Conservation (phyloP, 2,329 filamentous ascomycete genomes). For the Cladophialophora chaetospira region DNA sequence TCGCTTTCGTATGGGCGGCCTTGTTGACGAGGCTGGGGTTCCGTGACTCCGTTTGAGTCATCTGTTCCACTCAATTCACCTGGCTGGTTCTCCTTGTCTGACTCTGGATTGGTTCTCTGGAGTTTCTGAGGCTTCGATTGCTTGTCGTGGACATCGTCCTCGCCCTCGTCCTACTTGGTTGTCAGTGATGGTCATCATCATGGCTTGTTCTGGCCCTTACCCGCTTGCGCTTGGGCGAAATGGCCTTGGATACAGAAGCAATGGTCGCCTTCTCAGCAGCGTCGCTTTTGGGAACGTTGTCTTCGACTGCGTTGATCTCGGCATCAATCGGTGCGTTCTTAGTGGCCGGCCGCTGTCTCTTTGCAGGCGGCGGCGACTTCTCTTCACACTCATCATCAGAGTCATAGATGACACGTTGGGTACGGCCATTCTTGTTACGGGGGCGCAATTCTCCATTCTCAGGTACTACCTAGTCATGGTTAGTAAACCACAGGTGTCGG, state of each 20-base stretch:
- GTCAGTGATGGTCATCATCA: slow-evolving; percentile 1
- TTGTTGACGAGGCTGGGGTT: too few species aligned
- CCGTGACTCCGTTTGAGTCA: too few species aligned
- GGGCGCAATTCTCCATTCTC: not conserved
- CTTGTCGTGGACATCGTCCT: not conserved
- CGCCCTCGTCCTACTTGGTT: not conserved
- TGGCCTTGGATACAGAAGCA: not conserved
- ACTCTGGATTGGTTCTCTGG: not conserved
- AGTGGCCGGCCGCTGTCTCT: not conserved
- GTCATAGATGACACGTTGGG: not conserved
- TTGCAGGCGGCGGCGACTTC: not conserved
- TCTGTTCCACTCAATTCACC: not conserved
- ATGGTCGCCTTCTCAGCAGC: not conserved
- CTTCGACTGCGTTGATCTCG: not conserved
- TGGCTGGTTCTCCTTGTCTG: not conserved
- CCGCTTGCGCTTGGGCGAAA: slow-evolving; percentile 6
- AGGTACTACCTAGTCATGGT: not conserved
- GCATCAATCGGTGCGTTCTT: not conserved
- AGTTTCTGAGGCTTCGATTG: not conserved
- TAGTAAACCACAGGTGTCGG: not conserved
- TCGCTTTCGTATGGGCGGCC: not conserved
- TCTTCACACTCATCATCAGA: slow-evolving; percentile 6
- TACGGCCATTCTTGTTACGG: not conserved
- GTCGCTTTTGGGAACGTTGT: too few species aligned
- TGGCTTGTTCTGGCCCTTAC: not conserved